Evolutionary conservation across 1,284 basidiomycete genomes (phyloP).

Genomic region (Heterobasidion occidentale): DNA sequence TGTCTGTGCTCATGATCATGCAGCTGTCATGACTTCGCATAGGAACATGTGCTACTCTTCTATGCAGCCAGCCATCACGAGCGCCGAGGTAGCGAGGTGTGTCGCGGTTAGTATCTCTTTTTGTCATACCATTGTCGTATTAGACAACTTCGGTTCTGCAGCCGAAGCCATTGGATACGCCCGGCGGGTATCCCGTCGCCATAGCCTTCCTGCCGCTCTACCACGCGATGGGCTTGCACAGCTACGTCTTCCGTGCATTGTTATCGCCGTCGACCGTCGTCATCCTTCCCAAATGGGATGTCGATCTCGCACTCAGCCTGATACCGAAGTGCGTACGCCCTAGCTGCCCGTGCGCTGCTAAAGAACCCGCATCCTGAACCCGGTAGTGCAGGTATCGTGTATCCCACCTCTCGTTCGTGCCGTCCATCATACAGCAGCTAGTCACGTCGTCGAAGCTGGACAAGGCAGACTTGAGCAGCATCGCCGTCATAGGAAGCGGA

Average conservation of each 20-base stretch:
- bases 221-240: slow-evolving; percentile 58
- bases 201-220: slow-evolving; percentile 63
- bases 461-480: slow-evolving; percentile 45
- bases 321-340: slow-evolving; percentile 34
- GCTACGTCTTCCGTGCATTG: slow-evolving; percentile 41
- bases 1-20: neutral
- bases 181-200: slow-evolving; percentile 33
- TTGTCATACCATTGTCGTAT: slow-evolving; percentile 18
- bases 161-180: slow-evolving; percentile 22
- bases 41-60: slow-evolving; percentile 53
- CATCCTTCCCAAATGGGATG: slow-evolving; percentile 55
- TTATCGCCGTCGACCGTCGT: slow-evolving; percentile 37
- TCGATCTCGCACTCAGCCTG: slow-evolving; percentile 30
- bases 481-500: slow-evolving; percentile 40
- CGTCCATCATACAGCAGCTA: slow-evolving; percentile 60
- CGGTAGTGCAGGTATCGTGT: neutral
- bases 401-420: slow-evolving; percentile 32
- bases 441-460: slow-evolving; percentile 43
- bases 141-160: slow-evolving; percentile 17
- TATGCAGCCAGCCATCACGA: slow-evolving; percentile 29
- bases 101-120: slow-evolving; percentile 22
- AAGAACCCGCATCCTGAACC: neutral
- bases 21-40: slow-evolving; percentile 73
- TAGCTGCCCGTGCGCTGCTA: neutral
- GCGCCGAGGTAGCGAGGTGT: slow-evolving; percentile 19